Conservation (phyloP, 257 asterid species). For the Ophiorrhiza pumila region DNA sequence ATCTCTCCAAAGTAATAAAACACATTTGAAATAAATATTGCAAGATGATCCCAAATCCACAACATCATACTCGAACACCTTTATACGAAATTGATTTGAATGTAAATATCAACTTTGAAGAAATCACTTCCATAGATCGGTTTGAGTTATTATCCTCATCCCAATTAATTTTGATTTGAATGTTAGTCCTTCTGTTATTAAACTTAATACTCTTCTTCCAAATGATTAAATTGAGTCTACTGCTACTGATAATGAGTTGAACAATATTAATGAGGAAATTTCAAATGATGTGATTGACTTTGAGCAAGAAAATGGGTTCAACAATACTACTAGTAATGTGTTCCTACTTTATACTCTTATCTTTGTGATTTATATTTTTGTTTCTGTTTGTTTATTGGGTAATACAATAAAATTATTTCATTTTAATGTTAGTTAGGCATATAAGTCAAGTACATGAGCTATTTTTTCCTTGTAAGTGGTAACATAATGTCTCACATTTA, state of each 20-base stretch:
- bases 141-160: background rate
- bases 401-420: too few relatives aligned
- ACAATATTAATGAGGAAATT: too few relatives aligned
- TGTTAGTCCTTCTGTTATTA: background rate
- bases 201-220: background rate
- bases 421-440: too few relatives aligned
- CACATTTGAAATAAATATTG: background rate
- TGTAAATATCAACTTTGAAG: background rate
- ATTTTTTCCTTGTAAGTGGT: too few relatives aligned
- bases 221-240: background rate
- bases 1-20: background rate
- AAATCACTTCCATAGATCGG: background rate
- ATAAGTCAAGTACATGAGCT: too few relatives aligned
- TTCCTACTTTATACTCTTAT: too few relatives aligned
- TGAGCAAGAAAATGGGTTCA: background rate
- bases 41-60: background rate
- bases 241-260: too few relatives aligned
- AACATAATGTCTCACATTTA: too few relatives aligned
- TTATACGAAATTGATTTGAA: background rate
- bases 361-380: too few relatives aligned
- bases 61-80: background rate
- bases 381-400: too few relatives aligned
- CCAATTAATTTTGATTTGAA: background rate
- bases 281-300: background rate
- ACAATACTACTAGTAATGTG: background rate